These are phyloP conservation scores for Manihot esculenta DNA, from an alignment of 441 rosid species.

Conservation along the genomic window DNA sequence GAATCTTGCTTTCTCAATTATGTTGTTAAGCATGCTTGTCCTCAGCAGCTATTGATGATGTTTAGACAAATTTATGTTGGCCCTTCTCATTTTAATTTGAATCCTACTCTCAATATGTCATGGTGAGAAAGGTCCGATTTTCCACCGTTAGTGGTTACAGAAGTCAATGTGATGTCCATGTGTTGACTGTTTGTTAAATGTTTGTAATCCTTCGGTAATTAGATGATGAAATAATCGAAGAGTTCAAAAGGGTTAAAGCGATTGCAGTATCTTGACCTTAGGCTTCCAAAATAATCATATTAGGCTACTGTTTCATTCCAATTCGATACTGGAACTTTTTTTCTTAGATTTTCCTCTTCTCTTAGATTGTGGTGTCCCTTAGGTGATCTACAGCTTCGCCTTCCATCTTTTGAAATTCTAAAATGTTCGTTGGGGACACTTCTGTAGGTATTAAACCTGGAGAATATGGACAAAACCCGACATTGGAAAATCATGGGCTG, in stretches of 20 bases:
- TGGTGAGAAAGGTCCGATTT: too few species aligned
- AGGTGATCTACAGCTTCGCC: neutral
- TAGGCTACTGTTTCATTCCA: neutral
- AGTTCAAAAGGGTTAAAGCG: neutral
- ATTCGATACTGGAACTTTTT: neutral
- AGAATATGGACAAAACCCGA: slow-evolving; percentile 76
- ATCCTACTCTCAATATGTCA: neutral
- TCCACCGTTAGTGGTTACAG: too few species aligned
- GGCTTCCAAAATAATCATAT: neutral
- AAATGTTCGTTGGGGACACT: neutral
- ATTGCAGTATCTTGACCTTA: too few species aligned
- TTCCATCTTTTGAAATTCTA: neutral
- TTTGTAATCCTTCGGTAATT: neutral
- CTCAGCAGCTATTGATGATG: neutral
- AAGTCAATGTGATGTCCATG: neutral
- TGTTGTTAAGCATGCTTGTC: neutral
- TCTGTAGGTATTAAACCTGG: slow-evolving; percentile 70
- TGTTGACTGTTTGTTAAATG: neutral
- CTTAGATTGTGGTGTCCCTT: neutral
- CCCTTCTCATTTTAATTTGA: neutral
- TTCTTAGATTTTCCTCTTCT: too few species aligned
- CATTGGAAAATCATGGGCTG: slow-evolving; percentile 91
- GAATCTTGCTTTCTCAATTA: neutral
- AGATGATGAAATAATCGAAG: neutral
- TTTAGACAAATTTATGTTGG: neutral